These are phyloP conservation scores for Myrmaecium sp. DNA, from an alignment of 2,329 filamentous ascomycete genomes.

Conservation along the genomic window DNA sequence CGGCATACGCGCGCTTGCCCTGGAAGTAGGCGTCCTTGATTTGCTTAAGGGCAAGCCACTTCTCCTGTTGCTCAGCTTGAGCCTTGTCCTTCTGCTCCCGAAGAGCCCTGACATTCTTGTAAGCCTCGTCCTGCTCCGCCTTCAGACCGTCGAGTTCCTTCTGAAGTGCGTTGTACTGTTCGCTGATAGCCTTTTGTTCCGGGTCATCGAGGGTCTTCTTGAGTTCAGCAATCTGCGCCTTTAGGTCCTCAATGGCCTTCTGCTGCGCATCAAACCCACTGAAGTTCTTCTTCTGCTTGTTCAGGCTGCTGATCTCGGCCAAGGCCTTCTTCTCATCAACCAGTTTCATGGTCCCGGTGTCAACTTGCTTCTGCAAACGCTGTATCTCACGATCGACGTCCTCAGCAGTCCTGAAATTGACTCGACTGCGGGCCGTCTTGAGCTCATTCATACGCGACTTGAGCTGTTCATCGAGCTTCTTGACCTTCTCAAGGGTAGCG, in stretches of 20 bases:
- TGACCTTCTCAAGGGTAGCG: conserved; percentile 74
- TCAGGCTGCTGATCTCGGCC: conserved; percentile 61
- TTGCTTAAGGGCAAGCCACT: conserved; percentile 65
- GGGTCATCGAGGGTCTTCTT: conserved; percentile 84
- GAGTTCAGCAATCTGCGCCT: conserved; percentile 73
- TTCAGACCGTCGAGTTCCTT: conserved; percentile 81
- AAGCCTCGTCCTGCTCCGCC: conserved; percentile 77
- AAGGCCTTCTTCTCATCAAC: conserved; percentile 96
- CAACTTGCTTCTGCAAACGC: conserved; percentile 67
- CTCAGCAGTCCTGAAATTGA: conserved; percentile 72
- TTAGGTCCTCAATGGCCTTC: conserved; percentile 77
- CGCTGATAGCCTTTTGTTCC: conserved; percentile 72
- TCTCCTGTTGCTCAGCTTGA: conserved; percentile 72
- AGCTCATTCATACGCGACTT: conserved; percentile 74
- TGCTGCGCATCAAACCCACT: conserved; percentile 67
- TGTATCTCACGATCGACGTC: conserved; percentile 76
- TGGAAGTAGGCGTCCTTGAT: conserved; percentile 81
- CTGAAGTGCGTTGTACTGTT: conserved; percentile 72
- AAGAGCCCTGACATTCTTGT: conserved; percentile 71
- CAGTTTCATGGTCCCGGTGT: conserved; percentile 79
- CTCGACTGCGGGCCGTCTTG: conserved; percentile 65
- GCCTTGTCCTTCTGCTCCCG: conserved; percentile 75
- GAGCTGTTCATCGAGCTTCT: conserved; percentile 76
- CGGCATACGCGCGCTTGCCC: conserved; percentile 63
- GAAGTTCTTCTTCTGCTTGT: conserved; percentile 86